Conservation (phyloP, 208 protist species). For the Phytomonas sp. region DNA sequence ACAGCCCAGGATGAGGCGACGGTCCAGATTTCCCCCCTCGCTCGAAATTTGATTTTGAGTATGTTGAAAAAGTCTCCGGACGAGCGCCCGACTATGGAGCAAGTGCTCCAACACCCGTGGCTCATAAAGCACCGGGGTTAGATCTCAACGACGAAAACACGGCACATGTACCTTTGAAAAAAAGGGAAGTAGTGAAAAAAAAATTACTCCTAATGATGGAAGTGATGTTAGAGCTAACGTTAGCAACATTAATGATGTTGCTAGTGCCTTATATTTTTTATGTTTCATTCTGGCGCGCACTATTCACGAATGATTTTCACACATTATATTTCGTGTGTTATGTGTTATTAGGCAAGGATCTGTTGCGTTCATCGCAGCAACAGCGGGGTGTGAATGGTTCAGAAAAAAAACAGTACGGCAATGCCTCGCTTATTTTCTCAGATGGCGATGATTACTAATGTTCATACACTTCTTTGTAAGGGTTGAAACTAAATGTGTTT, state of each 20-base stretch:
- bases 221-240: not conserved
- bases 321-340: too few relatives aligned
- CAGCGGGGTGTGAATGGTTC: too few relatives aligned
- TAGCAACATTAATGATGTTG: not conserved
- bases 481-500: too few relatives aligned
- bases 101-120: slow-evolving; percentile 67
- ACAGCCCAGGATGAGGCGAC: not conserved
- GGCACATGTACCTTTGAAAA: slow-evolving; percentile 7
- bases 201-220: not conserved
- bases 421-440: not conserved
- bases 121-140: slow-evolving; percentile 9
- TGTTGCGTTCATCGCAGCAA: too few relatives aligned
- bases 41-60: slow-evolving; percentile 23
- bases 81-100: slow-evolving; percentile 39
- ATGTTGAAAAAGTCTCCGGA: slow-evolving; percentile 63
- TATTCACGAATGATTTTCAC: too few relatives aligned
- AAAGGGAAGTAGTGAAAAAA: slow-evolving; percentile 9
- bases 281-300: too few relatives aligned
- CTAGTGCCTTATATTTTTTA: not conserved
- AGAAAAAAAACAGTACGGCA: slow-evolving; percentile 7
- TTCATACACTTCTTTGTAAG: too few relatives aligned
- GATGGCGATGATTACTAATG: too few relatives aligned
- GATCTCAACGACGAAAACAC: slow-evolving; percentile 1
- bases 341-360: too few relatives aligned
- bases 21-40: slow-evolving; percentile 18